phyloP scores from a whole-genome alignment of 306 rosid species.

The Vigna mungo region DNA sequence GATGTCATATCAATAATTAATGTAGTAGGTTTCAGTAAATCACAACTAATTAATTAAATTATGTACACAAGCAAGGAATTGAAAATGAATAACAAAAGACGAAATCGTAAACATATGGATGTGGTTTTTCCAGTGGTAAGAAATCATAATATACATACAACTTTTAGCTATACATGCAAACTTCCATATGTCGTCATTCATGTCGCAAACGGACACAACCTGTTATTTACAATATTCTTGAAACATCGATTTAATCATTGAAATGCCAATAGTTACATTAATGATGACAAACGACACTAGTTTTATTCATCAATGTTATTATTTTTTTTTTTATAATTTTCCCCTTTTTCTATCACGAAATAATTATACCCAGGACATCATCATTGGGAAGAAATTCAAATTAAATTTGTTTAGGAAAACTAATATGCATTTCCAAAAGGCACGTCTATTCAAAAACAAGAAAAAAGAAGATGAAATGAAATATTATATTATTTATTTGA shows the following conservation, averaged over 20 bases:
- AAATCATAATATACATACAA: background rate
- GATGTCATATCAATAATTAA: conserved; percentile 14
- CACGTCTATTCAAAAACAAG: background rate
- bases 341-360: background rate
- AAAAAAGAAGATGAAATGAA: background rate
- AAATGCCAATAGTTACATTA: background rate
- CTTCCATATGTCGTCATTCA: background rate
- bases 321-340: background rate
- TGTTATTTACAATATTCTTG: background rate
- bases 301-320: background rate
- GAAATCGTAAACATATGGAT: too few relatives aligned
- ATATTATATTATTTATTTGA: background rate
- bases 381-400: background rate
- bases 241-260: background rate
- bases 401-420: background rate
- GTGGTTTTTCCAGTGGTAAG: too few relatives aligned
- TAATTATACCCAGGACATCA: background rate
- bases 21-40: background rate
- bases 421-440: background rate
- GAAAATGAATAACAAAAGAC: too few relatives aligned
- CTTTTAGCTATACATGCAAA: background rate
- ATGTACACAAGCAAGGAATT: background rate
- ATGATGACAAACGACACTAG: background rate
- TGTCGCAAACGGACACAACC: background rate
- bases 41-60: background rate